A percentile compares a stretch with the other conserved stretches of the same genome.
Conservation (phyloP, 2,329 filamentous ascomycete genomes). For the Aspergillus piperis region DNA sequence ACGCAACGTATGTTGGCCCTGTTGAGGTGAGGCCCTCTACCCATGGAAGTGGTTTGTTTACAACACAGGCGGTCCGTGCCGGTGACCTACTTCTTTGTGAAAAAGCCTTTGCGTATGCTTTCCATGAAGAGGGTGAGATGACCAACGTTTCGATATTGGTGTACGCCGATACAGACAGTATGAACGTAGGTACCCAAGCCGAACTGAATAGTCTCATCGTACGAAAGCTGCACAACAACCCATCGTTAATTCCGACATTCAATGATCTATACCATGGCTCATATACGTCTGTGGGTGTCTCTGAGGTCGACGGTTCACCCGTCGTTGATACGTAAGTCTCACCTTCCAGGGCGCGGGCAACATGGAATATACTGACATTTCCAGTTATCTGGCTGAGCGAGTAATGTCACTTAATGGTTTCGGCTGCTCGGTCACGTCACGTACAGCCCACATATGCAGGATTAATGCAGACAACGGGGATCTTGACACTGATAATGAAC, state of each 20-base stretch:
- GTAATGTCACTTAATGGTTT: slow-evolving; percentile 51
- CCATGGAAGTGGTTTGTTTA: slow-evolving; percentile 55
- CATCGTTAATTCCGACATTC: slow-evolving; percentile 36
- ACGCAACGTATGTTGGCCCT: slow-evolving; percentile 48
- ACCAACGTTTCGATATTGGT: slow-evolving; percentile 37
- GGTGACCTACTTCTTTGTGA: slow-evolving; percentile 59
- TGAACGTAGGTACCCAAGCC: slow-evolving; percentile 42
- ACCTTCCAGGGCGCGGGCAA: not conserved
- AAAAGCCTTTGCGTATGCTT: slow-evolving; percentile 54
- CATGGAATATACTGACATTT: slow-evolving; percentile 2
- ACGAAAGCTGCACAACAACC: slow-evolving; percentile 51
- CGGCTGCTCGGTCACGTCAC: slow-evolving; percentile 33
- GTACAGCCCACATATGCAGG: slow-evolving; percentile 24
- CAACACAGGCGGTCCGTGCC: slow-evolving; percentile 48
- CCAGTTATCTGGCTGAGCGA: slow-evolving; percentile 50
- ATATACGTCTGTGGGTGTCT: slow-evolving; percentile 36
- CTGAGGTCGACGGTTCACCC: slow-evolving; percentile 38
- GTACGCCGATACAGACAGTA: slow-evolving; percentile 36
- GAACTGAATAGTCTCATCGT: slow-evolving; percentile 44
- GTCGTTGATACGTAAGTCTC: slow-evolving; percentile 51
- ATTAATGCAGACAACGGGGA: not conserved
- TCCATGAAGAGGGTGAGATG: slow-evolving; percentile 4
- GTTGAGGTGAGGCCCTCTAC: slow-evolving; percentile 47
- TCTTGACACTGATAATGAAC: not conserved
- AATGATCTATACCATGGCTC: slow-evolving; percentile 44